Conservation (phyloP, 1,139 yeast genomes). For the Candida sanyaensis region DNA sequence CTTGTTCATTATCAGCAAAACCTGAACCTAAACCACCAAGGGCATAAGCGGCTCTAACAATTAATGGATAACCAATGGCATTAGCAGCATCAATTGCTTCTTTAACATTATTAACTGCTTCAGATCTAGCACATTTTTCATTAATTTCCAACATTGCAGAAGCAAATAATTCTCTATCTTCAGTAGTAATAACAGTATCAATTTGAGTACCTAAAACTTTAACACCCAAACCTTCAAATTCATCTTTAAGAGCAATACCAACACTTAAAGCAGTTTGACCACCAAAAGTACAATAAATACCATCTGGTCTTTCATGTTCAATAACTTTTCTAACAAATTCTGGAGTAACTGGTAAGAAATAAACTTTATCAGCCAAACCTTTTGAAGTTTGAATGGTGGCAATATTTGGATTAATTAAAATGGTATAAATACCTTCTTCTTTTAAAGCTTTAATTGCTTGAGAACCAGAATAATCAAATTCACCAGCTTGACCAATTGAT, state of each 20-base stretch:
- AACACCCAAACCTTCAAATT: slow-evolving; percentile 84
- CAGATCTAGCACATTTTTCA: slow-evolving; percentile 94
- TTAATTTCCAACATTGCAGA: slow-evolving; percentile 91
- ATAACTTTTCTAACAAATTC: slow-evolving; percentile 93
- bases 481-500: slow-evolving; percentile 99
- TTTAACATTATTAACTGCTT: slow-evolving; percentile 91
- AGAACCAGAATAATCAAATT: slow-evolving; percentile 96
- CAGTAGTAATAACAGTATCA: slow-evolving; percentile 91
- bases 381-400: slow-evolving; percentile 98
- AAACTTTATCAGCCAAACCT: slow-evolving; percentile 91
- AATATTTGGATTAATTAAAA: slow-evolving; percentile 92
- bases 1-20: slow-evolving; percentile 81
- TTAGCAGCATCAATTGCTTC: slow-evolving; percentile 90
- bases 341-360: slow-evolving; percentile 94
- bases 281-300: slow-evolving; percentile 92
- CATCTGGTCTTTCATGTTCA: slow-evolving; percentile 95
- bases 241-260: slow-evolving; percentile 95
- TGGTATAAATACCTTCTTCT: slow-evolving; percentile 84
- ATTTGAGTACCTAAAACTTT: slow-evolving; percentile 98
- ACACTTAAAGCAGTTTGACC: slow-evolving; percentile 98
- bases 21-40: slow-evolving; percentile 99
- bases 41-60: slow-evolving; percentile 97
- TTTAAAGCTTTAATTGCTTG: slow-evolving; percentile 95
- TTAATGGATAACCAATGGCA: slow-evolving; percentile 89
- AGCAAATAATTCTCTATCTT: slow-evolving; percentile 95